Evolutionary conservation across 1,284 basidiomycete genomes (phyloP), one percentile per base, ranked within the genome.

Genomic region (Taiwanofungus camphoratus): DNA sequence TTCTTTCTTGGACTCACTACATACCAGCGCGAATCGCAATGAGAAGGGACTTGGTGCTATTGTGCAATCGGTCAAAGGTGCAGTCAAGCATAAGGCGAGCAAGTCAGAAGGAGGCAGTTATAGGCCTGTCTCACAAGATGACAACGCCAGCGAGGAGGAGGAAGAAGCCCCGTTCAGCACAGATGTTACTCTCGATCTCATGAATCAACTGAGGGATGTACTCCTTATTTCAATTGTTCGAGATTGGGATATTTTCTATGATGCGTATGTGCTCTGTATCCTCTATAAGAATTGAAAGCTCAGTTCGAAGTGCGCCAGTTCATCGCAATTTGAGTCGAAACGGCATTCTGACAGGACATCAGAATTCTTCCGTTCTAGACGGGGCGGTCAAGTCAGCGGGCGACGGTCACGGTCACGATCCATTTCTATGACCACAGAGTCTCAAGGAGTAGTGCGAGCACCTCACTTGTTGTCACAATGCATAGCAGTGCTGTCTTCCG

Each of bases 131-230:
- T 33, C 49, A 13, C 62, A 63, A 35, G 71, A 74, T 8, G 67
- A 66, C 42, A 60, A 48, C 26, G 75, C 76, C 51, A 74, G 74
- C 12, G 78, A 77, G 19, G 70, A 74, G 12, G 73, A 74, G 23
- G 61, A 63, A 7, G 58, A 57, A 8, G 53, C 58, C 13, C 53
- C 49, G 3, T 84, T 77, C 57, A 73, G 74, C 4, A 80, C 82
- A 15, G 78, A 85, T 47, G 59, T 60, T 15, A 82, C 82, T 0
- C 73, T 77, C 48, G 74, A 78, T 32, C 70, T 82, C 18, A 71
- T 86, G 69, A 59, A 67, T 12, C 77, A 80, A 55, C 64, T 85
- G 31, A 73, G 72, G 55, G 78, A 84, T 46, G 68, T 82, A 2
- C 61, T 85, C 36, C 59, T 70, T 3, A 70, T 82, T 42, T 75